Evolutionary conservation across 371 early-diverging fungal genomes (phyloP).

Genomic region (Rhizomucor pusillus): DNA sequence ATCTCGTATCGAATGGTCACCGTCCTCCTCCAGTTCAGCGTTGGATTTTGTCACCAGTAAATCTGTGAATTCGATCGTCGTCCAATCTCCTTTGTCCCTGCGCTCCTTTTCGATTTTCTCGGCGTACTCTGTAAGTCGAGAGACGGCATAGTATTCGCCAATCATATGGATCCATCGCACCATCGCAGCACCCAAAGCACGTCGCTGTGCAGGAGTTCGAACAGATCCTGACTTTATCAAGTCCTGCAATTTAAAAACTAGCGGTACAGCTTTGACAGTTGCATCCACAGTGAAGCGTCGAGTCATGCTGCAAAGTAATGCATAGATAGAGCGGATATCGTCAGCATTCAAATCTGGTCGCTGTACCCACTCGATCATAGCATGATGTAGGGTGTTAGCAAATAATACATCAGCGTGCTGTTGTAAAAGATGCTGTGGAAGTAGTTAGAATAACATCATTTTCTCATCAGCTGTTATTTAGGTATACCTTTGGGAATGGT

Average conservation of each 20-base stretch:
- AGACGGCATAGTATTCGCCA: slow-evolving; percentile 7
- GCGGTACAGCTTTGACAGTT: slow-evolving; percentile 47
- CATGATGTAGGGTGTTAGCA: slow-evolving; percentile 39
- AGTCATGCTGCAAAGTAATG: slow-evolving; percentile 39
- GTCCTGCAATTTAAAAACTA: slow-evolving; percentile 53
- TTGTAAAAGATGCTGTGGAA: slow-evolving; percentile 4
- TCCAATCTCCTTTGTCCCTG: slow-evolving; percentile 7
- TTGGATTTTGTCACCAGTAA: neutral
- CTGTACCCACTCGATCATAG: slow-evolving; percentile 48
- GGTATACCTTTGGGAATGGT: slow-evolving; percentile 1
- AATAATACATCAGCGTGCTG: slow-evolving; percentile 36
- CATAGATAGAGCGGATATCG: slow-evolving; percentile 53
- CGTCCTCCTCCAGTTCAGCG: slow-evolving; percentile 2
- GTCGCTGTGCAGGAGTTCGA: slow-evolving; percentile 28
- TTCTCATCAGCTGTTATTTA: neutral
- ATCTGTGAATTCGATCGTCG: neutral
- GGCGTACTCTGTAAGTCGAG: slow-evolving; percentile 7
- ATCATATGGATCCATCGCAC: slow-evolving; percentile 31
- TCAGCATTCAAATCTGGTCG: slow-evolving; percentile 38
- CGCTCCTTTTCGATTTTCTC: slow-evolving; percentile 4
- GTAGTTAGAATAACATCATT: neutral
- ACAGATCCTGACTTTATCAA: slow-evolving; percentile 22
- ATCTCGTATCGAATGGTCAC: slow-evolving; percentile 1
- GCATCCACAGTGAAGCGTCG: slow-evolving; percentile 47
- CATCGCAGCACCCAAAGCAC: slow-evolving; percentile 47